Percentiles rank a stretch among this genome's conserved stretches.
Conservation (phyloP, 2,329 filamentous ascomycete genomes). For the Xylaria sp. region DNA sequence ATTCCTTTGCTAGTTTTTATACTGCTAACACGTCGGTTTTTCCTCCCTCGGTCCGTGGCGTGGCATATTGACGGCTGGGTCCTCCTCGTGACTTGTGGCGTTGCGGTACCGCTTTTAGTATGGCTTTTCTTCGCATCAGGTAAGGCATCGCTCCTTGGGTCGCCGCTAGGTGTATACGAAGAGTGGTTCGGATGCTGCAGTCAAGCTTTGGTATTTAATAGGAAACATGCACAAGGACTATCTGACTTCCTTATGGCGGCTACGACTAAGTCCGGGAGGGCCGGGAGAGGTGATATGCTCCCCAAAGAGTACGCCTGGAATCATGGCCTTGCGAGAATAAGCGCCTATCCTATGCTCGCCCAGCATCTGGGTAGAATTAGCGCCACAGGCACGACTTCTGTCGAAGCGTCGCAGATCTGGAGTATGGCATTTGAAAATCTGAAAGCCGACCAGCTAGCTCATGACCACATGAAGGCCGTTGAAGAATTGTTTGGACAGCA, state of each 20-base stretch:
- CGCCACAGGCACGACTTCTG: conserved; percentile 38
- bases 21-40: conserved; percentile 30
- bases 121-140: conserved; percentile 44
- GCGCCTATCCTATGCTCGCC: conserved; percentile 44
- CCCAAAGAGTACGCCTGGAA: conserved; percentile 41
- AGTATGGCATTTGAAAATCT: conserved; percentile 43
- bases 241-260: conserved; percentile 34
- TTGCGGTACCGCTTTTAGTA: conserved; percentile 38
- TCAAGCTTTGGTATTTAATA: conserved; percentile 42
- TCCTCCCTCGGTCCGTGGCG: conserved; percentile 30
- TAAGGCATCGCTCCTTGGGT: conserved; percentile 39
- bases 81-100: conserved; percentile 37
- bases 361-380: conserved; percentile 41
- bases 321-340: conserved; percentile 39
- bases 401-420: conserved; percentile 41
- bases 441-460: conserved; percentile 30
- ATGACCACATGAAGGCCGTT: conserved; percentile 34
- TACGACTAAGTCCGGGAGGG: conserved; percentile 20
- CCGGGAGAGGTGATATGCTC: conserved; percentile 41
- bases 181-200: conserved; percentile 43
- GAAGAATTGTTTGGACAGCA: conserved; percentile 34
- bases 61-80: conserved; percentile 39
- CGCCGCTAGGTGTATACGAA: conserved; percentile 37
- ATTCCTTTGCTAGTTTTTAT: conserved; percentile 34
- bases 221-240: conserved; percentile 33